Base-by-base conservation (phyloP, 805 yeast genomes). In the Pichia californica region DNA sequence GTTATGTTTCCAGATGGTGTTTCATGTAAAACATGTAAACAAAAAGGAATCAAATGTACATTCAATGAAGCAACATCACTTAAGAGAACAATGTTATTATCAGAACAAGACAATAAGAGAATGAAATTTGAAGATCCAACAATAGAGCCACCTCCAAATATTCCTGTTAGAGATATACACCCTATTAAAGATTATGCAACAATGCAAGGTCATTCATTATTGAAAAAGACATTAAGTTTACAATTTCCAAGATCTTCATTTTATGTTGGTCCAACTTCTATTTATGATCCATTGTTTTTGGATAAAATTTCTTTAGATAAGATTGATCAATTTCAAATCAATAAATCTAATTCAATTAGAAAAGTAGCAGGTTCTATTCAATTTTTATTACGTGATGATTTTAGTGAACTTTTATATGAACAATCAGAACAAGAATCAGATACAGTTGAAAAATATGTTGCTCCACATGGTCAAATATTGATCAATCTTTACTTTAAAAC, bases 191-290 rank as follows among this genome's bases (percentile, higher is more conserved):
- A 83, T 58, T 83, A 83, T 59, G 72, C 86, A 1, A 59, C 69
- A 32, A 70, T 83, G 61, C 79, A 74, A 51, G 79, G 79, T 3
- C 74, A 79, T 47, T 79, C 87, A 4, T 61, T 83, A 21, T 68
- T 83, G 50, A 81, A 80, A 54, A 80, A 77, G 52, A 81, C 88
- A 0, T 67, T 81, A 27, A 75, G 85, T n/a, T 64, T 86, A 18
- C 96, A 88, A 58, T 87, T 81, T 54, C 96, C 98, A 1, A 68
- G 96, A 45, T 88, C 96, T 0, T 83, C 95, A 16, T 87, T 87
- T 55, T 84, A 79, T 54, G 81, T 89, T 18, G 97, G 98, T 1
- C 81, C 95, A 1, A 84, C 95, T 0, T 88, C 96, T 15, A 72
- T 85, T 25, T 87, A 81, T 58, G 98, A 91, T 59, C 69, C 77